Evolutionary conservation across 352 stramenopile species (phyloP).

Genomic region (Phytophthora pistaciae): DNA sequence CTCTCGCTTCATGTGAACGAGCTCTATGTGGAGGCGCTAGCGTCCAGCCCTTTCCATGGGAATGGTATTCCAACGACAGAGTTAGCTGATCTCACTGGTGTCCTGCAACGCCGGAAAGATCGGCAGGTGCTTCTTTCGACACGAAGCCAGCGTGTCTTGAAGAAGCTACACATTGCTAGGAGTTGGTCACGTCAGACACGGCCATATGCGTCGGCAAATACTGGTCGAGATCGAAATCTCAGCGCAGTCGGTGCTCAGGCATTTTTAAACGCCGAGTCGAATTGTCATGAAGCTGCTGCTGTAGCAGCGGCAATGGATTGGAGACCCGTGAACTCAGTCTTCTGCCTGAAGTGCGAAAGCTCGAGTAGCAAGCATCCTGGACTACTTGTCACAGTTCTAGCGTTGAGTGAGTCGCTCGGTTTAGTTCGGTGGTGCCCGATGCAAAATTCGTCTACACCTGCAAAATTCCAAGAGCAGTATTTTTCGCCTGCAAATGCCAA

Average conservation of each 20-base stretch:
- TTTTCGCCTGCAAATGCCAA: constrained; percentile 28
- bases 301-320: constrained; percentile 12
- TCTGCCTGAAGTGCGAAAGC: constrained; percentile 10
- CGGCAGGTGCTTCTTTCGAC: constrained; percentile 44
- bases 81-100: constrained; percentile 29
- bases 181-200: constrained; percentile 24
- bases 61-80: constrained; percentile 26
- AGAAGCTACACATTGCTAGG: constrained; percentile 42
- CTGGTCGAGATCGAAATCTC: neutral
- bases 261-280: constrained; percentile 19
- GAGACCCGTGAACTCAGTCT: constrained; percentile 25
- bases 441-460: neutral
- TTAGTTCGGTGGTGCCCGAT: constrained; percentile 20
- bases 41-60: constrained; percentile 49
- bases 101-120: constrained; percentile 43
- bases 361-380: neutral
- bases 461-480: constrained; percentile 7
- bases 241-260: neutral
- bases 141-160: constrained; percentile 45
- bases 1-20: constrained; percentile 44
- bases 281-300: constrained; percentile 4
- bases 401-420: constrained; percentile 17
- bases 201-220: constrained; percentile 5
- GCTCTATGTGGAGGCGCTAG: constrained; percentile 57
- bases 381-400: constrained; percentile 14